These are phyloP conservation scores for Cinnamomum micranthum DNA, from an alignment of 164 flowering plant species.

Conservation along the genomic window DNA sequence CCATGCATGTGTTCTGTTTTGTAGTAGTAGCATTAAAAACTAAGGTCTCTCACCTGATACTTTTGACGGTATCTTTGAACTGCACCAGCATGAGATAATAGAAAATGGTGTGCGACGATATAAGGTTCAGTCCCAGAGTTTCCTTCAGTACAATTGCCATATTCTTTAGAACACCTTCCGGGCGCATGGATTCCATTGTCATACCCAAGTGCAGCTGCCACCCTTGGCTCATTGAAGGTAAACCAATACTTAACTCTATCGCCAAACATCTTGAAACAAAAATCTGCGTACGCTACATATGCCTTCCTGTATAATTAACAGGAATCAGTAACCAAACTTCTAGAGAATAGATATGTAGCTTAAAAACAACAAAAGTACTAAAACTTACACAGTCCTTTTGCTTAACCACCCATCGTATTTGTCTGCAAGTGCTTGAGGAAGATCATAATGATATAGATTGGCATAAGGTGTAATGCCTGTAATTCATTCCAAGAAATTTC, in stretches of 20 bases:
- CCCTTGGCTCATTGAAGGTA: conserved; percentile 74
- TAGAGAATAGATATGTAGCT: not conserved
- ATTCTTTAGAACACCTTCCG: conserved; percentile 56
- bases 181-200: conserved; percentile 68
- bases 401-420: conserved; percentile 46
- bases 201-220: conserved; percentile 70
- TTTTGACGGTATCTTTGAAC: conserved; percentile 60
- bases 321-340: not conserved
- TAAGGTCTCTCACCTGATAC: conserved; percentile 37
- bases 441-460: conserved; percentile 71
- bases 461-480: conserved; percentile 78
- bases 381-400: conserved; percentile 55
- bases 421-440: conserved; percentile 55
- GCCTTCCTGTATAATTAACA: conserved; percentile 38
- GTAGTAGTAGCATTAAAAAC: not conserved
- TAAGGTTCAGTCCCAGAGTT: conserved; percentile 75
- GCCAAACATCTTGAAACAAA: conserved; percentile 70
- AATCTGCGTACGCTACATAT: conserved; percentile 62
- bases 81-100: conserved; percentile 61
- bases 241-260: conserved; percentile 80
- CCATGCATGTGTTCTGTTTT: not conserved
- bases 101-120: conserved; percentile 60
- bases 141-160: conserved; percentile 62
- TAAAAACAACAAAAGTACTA: no score
- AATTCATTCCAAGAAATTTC: not conserved